Evolutionary conservation across 352 stramenopile species (phyloP), one percentile per base, ranked within the genome.

Genomic region (Globisporangium orthogonon): DNA sequence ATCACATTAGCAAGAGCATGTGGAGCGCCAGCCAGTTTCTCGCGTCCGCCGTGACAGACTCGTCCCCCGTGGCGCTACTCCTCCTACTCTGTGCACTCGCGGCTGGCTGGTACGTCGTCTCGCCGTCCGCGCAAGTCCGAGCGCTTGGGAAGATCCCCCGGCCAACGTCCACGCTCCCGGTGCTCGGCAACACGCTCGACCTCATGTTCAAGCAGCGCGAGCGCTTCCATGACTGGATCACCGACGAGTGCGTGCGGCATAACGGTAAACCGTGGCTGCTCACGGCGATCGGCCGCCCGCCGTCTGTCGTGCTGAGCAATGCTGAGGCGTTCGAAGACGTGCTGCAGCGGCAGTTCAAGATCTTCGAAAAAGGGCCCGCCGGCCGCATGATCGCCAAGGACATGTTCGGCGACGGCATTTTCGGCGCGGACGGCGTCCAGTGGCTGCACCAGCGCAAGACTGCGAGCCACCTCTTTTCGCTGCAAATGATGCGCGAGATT

Each of bases 391-490:
- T 67, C 46, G 63, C 81, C 7, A 56, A 59, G 5, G 71, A 88
- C 56, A 57, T 92, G 17, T 73, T 95, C 48, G 83, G 86, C 14
- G 62, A 80, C 15, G 78, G 80, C 44, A 93, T 94, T 56, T 78
- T 92, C 51, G 74, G 67, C 4, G 62, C 66, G 0, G 82, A 95
- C 43, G 78, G 82, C 28, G 61, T 76, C 43, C 63, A 73, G 41
- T 95, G 83, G 86, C 63, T 74, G 13, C 56, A 77, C 29, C 86
- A 94, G 56, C 79, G 83, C 56, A 91, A 91, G 54, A 83, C 69
- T 14, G 82, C 86, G 49, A 95, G 83, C 47, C 89, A 97, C 57
- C 83, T 97, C 10, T 95, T 96, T 39, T 92, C 80, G 29, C 71
- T 82, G 40, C 65, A 69, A 39, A 73, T 79, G 62, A 76, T 86